Base-by-base conservation (phyloP, 2,329 filamentous ascomycete genomes). In the Zalaria sp. region DNA sequence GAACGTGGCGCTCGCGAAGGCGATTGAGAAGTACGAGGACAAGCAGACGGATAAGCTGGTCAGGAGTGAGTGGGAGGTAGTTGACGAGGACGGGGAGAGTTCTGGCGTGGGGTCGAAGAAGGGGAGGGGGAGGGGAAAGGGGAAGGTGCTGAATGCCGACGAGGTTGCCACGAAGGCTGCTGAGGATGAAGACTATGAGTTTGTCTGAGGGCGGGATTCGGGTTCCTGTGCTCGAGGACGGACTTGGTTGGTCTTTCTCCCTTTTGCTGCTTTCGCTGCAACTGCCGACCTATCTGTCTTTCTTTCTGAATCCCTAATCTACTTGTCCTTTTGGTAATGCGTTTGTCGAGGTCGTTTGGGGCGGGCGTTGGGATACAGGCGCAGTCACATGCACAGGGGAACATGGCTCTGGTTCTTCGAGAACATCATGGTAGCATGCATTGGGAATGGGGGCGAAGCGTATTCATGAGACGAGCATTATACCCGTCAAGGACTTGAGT, bases 21-120 rank as follows among this genome's bases (percentile, higher is more conserved):
- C 75, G 1, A 69, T 77, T 34, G 68, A 75, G 61, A 68, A 66
- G 47, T 79, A 69, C 53, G 74, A 79, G 59, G 71, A 68, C 46
- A 69, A 69, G 51, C 69, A 75, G 59, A 77, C 72, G 2, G 71
- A 75, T 58, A 74, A 75, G 59, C 56, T 79, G 38, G 68, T 75
- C 55, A 72, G 69, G 60, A 65, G 67, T 43, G 74, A 78, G 59
- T 79, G 77, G 50, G 73, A 77, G 53, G 66, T 64, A 50, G 52
- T 63, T 29, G 60, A 62, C 45, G 63, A 63, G 49, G 53, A 58
- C 10, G 59, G 58, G 11, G 54, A 60, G 46, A 48, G 48, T 29
- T 48, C 58, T 9, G 49, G 47, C 5, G 44, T 52, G 26, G 43
- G 50, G 6, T 51, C 54, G 18, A 62, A 59, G 49, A 56, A 51